Conservation (phyloP, 2,329 filamentous ascomycete species). For the Hypoxylon sp. region DNA sequence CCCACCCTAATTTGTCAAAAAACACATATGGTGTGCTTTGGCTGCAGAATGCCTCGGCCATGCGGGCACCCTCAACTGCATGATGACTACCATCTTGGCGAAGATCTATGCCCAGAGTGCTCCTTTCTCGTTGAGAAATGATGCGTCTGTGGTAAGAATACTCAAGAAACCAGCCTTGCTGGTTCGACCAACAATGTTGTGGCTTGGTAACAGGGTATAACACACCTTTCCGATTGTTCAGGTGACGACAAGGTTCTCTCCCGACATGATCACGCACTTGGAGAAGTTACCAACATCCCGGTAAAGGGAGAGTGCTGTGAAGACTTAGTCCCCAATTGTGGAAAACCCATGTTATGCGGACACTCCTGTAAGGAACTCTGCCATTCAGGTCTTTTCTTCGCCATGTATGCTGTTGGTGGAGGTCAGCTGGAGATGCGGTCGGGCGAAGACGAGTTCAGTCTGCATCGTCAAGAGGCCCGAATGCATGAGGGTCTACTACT, state of each 20-base stretch:
- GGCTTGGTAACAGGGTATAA: slow-evolving; percentile 66
- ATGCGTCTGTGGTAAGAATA: slow-evolving; percentile 90
- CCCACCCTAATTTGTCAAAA: neutral
- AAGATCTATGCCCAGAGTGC: slow-evolving; percentile 87
- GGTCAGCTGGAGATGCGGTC: slow-evolving; percentile 85
- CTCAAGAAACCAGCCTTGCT: slow-evolving; percentile 90
- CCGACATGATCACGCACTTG: neutral
- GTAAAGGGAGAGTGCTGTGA: neutral
- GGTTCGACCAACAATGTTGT: slow-evolving; percentile 85
- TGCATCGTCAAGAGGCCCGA: slow-evolving; percentile 78
- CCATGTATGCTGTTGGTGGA: slow-evolving; percentile 77
- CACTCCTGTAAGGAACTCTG: slow-evolving; percentile 77
- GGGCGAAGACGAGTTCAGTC: slow-evolving; percentile 75
- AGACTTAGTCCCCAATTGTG: neutral
- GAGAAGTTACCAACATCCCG: neutral
- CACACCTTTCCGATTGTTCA: neutral
- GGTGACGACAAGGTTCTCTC: neutral
- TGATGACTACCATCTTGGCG: slow-evolving; percentile 88
- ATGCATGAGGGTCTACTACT: slow-evolving; percentile 78
- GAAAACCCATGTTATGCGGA: neutral
- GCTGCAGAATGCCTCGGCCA: slow-evolving; percentile 80
- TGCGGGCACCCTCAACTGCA: slow-evolving; percentile 88
- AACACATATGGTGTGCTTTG: slow-evolving; percentile 72
- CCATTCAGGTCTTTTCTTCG: slow-evolving; percentile 80
- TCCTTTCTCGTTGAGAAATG: slow-evolving; percentile 88